Evolutionary conservation across 305 asterid species (phyloP), one percentile per base, ranked within the genome.

Genomic region (Caryopteris hybrid): DNA sequence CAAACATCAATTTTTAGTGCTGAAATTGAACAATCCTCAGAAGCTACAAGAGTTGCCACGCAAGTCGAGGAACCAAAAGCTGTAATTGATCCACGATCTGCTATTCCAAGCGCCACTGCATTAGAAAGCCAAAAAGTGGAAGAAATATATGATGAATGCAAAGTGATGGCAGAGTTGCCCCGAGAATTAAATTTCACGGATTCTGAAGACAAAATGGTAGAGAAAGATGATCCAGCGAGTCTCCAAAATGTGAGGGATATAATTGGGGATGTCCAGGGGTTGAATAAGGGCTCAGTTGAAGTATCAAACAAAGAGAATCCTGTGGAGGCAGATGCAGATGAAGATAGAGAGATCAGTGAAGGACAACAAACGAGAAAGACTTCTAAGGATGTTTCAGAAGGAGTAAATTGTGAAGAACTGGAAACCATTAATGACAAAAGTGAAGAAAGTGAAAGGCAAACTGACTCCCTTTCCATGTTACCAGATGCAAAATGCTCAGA

Each of bases 1-100:
- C 68, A 47, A 43, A 60, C 39, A 29, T 16, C 75, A 22, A 56
- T 36, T 5, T 51, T 38, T 16, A 65, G 14, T 4, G 18, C 52
- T 45, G 71, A 55, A 42, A 17, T 55, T 52, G 76, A 75, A 66
- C 71, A 64, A 60, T 55, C 62, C 67, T 21, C 70, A 12, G 63
- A 60, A 57, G 62, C 47, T 39, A 68, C 66, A 47, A 25, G 23
- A 48, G 16, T 43, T 41, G 17, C 60, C 13, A 34, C 68, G 52
- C 78, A 71, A 53, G 42, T 64, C 47, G 78, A 71, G 43, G 82
- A 75, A 62, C 18, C 33, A 16, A 48, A 63, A 25, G 57, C 38
- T 18, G 74, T 45, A 70, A 55, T 46, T 60, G 72, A 53, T 76
- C 46, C 73, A 6, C 18, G n/a, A 43, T 41, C 3, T 51, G 73